phyloP scores from a whole-genome alignment of 2,329 filamentous ascomycete genomes.

The Paecilomyces sp. region DNA sequence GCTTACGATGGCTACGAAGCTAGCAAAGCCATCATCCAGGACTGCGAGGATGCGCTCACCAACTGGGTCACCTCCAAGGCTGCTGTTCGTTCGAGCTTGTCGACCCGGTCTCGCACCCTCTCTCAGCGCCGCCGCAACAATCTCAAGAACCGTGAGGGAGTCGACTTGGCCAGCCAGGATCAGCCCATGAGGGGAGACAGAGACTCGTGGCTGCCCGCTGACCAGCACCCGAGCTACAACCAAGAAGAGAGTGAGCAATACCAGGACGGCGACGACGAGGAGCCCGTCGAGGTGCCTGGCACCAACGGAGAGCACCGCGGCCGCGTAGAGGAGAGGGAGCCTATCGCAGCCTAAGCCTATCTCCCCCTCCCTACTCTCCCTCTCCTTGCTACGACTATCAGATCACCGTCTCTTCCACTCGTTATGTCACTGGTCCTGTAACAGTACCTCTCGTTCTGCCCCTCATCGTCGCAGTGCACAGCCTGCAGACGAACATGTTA shows the following conservation, averaged over 20 bases:
- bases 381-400: neutral
- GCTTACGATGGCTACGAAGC: constrained; percentile 98
- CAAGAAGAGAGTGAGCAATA: constrained; percentile 39
- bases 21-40: constrained; percentile 97
- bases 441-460: neutral
- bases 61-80: constrained; percentile 95
- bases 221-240: constrained; percentile 44
- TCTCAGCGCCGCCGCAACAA: constrained; percentile 76
- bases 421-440: neutral
- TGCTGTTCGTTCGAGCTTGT: constrained; percentile 79
- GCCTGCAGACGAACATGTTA: neutral
- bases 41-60: constrained; percentile 93
- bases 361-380: neutral
- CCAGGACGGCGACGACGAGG: constrained; percentile 23
- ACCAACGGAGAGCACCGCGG: constrained; percentile 27
- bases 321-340: constrained; percentile 27
- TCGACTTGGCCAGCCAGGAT: constrained; percentile 80
- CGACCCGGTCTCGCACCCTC: constrained; percentile 76
- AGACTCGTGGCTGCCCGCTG: constrained; percentile 71
- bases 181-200: constrained; percentile 70
- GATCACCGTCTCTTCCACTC: neutral
- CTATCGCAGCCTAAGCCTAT: constrained; percentile 3
- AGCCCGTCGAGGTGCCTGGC: constrained; percentile 20
- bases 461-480: neutral
- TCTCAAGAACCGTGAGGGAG: constrained; percentile 60